phyloP scores from a whole-genome alignment of 352 stramenopile genomes.

The Thraustochytrium sp. region DNA sequence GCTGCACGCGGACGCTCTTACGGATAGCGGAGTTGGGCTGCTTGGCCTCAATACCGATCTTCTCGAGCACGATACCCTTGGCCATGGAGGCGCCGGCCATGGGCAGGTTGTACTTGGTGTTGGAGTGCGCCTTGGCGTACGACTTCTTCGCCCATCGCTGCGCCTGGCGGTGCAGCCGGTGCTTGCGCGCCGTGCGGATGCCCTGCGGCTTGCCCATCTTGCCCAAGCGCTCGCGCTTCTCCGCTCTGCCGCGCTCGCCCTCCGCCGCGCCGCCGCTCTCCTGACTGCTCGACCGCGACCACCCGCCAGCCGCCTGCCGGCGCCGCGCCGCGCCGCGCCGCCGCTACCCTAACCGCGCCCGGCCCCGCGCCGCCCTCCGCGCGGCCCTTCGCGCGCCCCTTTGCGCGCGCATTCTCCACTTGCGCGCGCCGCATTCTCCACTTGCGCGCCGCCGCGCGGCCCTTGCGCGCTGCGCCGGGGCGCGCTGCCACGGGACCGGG shows the following conservation, averaged over 20 bases:
- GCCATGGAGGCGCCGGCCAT: slow-evolving; percentile 99
- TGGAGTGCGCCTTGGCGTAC: slow-evolving; percentile 65
- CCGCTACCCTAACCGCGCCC: neutral
- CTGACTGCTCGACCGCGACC: neutral
- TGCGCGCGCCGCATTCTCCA: too few relatives aligned
- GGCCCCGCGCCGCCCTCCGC: too few relatives aligned
- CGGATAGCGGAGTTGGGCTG: slow-evolving; percentile 99
- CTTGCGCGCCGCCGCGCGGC: too few relatives aligned
- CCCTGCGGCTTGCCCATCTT: slow-evolving; percentile 89
- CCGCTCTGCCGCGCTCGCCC: neutral
- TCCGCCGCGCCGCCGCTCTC: neutral
- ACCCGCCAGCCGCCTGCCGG: neutral
- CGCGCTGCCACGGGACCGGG: too few relatives aligned
- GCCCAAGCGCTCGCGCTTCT: neutral
- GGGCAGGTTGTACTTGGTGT: slow-evolving; percentile 99
- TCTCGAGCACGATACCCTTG: slow-evolving; percentile 99
- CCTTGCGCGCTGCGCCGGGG: too few relatives aligned
- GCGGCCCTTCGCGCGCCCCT: too few relatives aligned
- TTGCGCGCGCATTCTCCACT: too few relatives aligned
- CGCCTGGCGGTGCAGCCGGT: slow-evolving; percentile 93
- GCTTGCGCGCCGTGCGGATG: slow-evolving; percentile 98
- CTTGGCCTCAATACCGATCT: slow-evolving; percentile 99
- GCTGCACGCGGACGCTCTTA: slow-evolving; percentile 99
- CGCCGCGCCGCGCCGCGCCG: neutral
- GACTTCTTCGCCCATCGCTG: slow-evolving; percentile 94